A percentile compares a stretch with the other conserved stretches of the same genome.
These are phyloP conservation scores for Phytophthora capsici DNA, from an alignment of 352 stramenopile genomes.

Conservation along the genomic window DNA sequence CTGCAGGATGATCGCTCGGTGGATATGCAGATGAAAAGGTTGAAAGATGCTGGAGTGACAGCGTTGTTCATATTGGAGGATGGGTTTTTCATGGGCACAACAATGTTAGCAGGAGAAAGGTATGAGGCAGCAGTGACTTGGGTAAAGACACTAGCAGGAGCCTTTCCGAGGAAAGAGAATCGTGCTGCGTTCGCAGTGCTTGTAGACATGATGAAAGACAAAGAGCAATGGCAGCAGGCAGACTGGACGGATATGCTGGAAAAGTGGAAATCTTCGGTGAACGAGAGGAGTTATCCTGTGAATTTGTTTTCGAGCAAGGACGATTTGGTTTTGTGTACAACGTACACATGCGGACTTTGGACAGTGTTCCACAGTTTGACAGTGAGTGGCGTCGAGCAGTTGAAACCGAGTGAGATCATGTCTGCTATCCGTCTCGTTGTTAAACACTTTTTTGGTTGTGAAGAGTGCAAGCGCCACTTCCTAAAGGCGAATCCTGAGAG, in stretches of 20 bases:
- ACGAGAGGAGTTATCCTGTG: constrained; percentile 58
- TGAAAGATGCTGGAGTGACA: constrained; percentile 67
- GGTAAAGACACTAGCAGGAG: constrained; percentile 52
- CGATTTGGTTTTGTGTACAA: constrained; percentile 59
- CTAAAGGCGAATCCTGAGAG: constrained; percentile 61
- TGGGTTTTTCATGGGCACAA: constrained; percentile 70
- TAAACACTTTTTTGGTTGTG: constrained; percentile 79
- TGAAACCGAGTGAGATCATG: constrained; percentile 62
- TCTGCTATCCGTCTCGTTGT: constrained; percentile 70
- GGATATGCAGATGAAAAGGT: constrained; percentile 59
- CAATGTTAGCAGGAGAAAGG: constrained; percentile 54
- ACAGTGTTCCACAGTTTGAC: constrained; percentile 79
- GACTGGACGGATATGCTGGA: constrained; percentile 62
- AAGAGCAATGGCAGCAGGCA: constrained; percentile 45
- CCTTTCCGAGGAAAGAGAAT: constrained; percentile 74
- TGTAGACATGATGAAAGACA: constrained; percentile 38
- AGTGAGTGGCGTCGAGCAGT: constrained; percentile 31
- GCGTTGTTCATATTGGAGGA: constrained; percentile 72
- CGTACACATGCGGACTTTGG: constrained; percentile 84
- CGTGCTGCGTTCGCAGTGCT: constrained; percentile 55
- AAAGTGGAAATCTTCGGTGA: constrained; percentile 58
- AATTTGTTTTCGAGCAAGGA: constrained; percentile 62
- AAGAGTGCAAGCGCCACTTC: constrained; percentile 75
- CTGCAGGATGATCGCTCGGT: constrained; percentile 27
- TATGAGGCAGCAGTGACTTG: constrained; percentile 68